Percentiles rank a stretch among this genome's conserved stretches.
Conservation (phyloP, 2,329 filamentous ascomycete genomes). For the Penicillium sp. region DNA sequence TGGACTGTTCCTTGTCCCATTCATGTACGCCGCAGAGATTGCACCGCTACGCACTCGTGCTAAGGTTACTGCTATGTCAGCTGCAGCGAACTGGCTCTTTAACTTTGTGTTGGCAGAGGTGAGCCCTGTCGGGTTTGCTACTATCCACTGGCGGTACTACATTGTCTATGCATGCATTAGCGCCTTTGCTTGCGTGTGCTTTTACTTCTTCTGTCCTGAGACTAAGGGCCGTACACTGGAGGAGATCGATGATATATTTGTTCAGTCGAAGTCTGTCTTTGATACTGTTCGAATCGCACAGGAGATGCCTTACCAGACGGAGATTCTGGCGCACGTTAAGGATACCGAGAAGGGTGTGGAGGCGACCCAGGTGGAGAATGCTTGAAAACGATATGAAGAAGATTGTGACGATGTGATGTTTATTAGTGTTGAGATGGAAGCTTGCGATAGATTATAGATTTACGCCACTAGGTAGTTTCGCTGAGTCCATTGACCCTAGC, state of each 20-base stretch:
- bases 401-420: background rate
- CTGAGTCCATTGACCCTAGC: background rate
- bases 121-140: conserved; percentile 37
- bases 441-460: background rate
- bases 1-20: conserved; percentile 58
- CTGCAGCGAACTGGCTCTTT: conserved; percentile 44
- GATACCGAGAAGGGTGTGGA: conserved; percentile 8
- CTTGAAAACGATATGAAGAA: background rate
- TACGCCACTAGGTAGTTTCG: background rate
- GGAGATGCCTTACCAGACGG: conserved; percentile 21
- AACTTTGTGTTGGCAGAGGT: conserved; percentile 39
- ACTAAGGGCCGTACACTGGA: conserved; percentile 39
- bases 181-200: conserved; percentile 22
- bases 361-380: conserved; percentile 7
- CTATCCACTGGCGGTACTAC: conserved; percentile 50
- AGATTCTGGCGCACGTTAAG: conserved; percentile 10
- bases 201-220: conserved; percentile 41
- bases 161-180: conserved; percentile 47
- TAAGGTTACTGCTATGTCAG: conserved; percentile 56
- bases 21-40: conserved; percentile 59
- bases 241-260: conserved; percentile 40
- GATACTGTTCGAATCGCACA: conserved; percentile 23
- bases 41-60: conserved; percentile 43
- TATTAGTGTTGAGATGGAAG: background rate
- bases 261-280: conserved; percentile 29